Conservation (phyloP, 257 asterid genomes). For the Solanum sitiens region DNA sequence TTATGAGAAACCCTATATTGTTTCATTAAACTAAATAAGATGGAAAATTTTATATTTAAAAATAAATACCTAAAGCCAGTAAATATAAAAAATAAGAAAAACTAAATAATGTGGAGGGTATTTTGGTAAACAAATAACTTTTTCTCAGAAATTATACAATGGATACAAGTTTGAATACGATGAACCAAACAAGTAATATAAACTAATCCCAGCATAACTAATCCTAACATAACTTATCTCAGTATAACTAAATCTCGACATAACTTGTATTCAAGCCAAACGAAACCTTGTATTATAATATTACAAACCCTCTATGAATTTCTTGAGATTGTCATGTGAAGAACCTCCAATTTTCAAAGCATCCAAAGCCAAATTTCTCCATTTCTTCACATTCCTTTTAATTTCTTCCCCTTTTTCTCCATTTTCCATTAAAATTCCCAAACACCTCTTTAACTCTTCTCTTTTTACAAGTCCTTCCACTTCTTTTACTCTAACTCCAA, state of each 20-base stretch:
- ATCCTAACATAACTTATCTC: neutral
- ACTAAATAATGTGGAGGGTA: neutral
- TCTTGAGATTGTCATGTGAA: neutral
- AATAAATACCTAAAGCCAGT: neutral
- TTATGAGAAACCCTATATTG: neutral
- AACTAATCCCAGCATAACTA: neutral
- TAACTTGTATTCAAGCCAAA: neutral
- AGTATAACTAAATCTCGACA: too few species aligned
- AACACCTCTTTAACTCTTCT: neutral
- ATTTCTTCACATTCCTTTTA: neutral
- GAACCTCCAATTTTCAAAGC: neutral
- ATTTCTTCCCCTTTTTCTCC: neutral
- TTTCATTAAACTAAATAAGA: too few species aligned
- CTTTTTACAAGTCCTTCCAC: neutral
- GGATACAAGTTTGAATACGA: neutral
- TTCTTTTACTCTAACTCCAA: neutral
- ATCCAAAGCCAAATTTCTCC: neutral
- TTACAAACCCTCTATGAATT: neutral
- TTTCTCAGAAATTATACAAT: too few species aligned
- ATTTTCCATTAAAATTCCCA: neutral
- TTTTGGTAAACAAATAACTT: too few species aligned
- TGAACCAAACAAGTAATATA: neutral
- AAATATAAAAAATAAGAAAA: too few species aligned
- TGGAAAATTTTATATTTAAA: too few species aligned
- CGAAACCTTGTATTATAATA: rapidly evolving